phyloP scores from a whole-genome alignment of 345 rosid genomes.

The Eucalyptus cloeziana region DNA sequence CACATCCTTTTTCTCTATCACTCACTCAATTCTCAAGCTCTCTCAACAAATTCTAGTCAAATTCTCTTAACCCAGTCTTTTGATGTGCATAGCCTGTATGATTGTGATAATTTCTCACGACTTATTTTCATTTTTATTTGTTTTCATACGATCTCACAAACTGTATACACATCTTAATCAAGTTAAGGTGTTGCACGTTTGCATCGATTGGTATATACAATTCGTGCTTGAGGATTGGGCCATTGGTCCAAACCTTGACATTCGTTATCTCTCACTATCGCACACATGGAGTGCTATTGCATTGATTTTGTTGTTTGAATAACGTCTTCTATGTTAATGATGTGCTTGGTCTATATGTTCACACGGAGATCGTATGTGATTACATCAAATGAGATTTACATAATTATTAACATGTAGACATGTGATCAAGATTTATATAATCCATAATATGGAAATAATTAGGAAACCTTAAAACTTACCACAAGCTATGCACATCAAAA shows the following conservation, averaged over 20 bases:
- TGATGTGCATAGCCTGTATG: background rate
- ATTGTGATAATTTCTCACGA: background rate
- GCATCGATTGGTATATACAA: background rate
- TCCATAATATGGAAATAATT: background rate
- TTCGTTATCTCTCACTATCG: background rate
- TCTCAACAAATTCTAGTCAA: background rate
- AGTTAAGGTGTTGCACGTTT: background rate
- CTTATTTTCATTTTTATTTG: rapidly evolving
- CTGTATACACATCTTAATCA: background rate
- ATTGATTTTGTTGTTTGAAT: background rate
- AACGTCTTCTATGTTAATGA: background rate
- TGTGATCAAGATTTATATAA: background rate
- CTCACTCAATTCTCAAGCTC: background rate
- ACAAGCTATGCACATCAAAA: too few relatives aligned
- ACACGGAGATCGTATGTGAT: background rate
- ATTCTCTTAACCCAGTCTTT: background rate
- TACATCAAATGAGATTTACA: background rate
- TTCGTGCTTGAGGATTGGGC: rapidly evolving
- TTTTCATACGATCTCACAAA: rapidly evolving
- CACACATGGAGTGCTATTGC: background rate
- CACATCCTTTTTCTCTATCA: background rate
- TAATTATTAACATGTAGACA: background rate
- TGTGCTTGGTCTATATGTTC: background rate
- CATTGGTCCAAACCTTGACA: background rate
- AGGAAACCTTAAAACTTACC: background rate